These are phyloP conservation scores for Fusarium algeriense DNA, from an alignment of 2,329 filamentous ascomycete genomes.

Conservation along the genomic window DNA sequence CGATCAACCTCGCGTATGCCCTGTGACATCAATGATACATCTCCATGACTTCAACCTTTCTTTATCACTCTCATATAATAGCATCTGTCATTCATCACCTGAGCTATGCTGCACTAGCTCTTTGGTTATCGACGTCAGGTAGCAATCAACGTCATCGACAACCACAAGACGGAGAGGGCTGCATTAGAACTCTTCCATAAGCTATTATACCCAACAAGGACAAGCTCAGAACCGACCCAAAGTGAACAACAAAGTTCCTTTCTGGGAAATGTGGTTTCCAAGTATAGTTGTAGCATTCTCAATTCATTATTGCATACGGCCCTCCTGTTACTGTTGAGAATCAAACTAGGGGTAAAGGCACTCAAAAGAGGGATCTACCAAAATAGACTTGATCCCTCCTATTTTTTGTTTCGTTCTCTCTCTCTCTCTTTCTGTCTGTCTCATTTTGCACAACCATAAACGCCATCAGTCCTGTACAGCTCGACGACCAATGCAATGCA, in stretches of 20 bases:
- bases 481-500: constrained; percentile 49
- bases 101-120: background rate
- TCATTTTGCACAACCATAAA: constrained; percentile 45
- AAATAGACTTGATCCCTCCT: constrained; percentile 17
- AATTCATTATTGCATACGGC: constrained; percentile 41
- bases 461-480: constrained; percentile 47
- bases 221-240: constrained; percentile 23
- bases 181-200: constrained; percentile 14
- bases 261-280: background rate
- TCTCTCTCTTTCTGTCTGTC: constrained; percentile 6
- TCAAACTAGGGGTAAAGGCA: constrained; percentile 31
- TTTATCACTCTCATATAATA: background rate
- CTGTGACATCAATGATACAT: constrained; percentile 10
- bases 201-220: constrained; percentile 9
- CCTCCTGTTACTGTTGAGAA: constrained; percentile 34
- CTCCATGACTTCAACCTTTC: background rate
- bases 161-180: constrained; percentile 6
- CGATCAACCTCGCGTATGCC: background rate
- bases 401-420: constrained; percentile 11
- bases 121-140: constrained; percentile 18
- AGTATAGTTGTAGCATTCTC: constrained; percentile 30
- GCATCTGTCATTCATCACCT: background rate
- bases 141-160: constrained; percentile 36
- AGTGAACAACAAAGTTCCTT: constrained; percentile 8
- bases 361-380: constrained; percentile 14